Percentiles rank a stretch among this genome's conserved stretches.
phyloP scores from a whole-genome alignment of 768 basidiomycete species.

The Artomyces pyxidatus region DNA sequence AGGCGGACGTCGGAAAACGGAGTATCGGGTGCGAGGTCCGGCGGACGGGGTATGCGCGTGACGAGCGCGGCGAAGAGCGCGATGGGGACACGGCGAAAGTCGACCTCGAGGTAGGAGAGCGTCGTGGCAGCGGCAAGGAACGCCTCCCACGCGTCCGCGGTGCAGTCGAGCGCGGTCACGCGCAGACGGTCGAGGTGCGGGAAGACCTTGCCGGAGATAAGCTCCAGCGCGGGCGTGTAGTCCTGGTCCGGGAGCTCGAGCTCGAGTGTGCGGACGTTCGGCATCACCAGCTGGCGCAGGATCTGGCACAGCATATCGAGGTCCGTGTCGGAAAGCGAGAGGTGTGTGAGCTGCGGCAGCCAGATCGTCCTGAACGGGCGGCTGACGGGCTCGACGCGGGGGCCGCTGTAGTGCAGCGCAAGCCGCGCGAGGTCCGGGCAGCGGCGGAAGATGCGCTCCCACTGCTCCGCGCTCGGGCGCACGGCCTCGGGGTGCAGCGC shows the following conservation, averaged over 20 bases:
- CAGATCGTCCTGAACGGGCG: conserved; percentile 26
- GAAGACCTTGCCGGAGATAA: conserved; percentile 14
- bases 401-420: conserved; percentile 53
- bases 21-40: neutral
- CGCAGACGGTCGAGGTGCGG: conserved; percentile 19
- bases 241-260: conserved; percentile 49
- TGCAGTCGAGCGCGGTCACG: conserved; percentile 20
- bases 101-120: conserved; percentile 5
- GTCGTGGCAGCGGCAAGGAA: conserved; percentile 12
- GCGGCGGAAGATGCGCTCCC: conserved; percentile 44
- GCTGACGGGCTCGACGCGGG: conserved; percentile 23
- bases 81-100: conserved; percentile 4
- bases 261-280: conserved; percentile 34
- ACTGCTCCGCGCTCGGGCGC: conserved; percentile 45
- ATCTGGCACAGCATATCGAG: conserved; percentile 42
- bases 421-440: conserved; percentile 41
- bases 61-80: conserved; percentile 1
- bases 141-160: conserved; percentile 16
- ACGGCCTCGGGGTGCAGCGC: conserved; percentile 54
- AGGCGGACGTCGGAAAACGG: neutral
- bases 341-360: conserved; percentile 30
- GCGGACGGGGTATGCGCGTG: neutral
- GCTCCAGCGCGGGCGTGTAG: conserved; percentile 32
- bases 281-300: conserved; percentile 38
- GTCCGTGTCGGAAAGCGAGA: conserved; percentile 49